phyloP scores from a whole-genome alignment of 495 filamentous ascomycete species.

The Daldinia bambusicola region DNA sequence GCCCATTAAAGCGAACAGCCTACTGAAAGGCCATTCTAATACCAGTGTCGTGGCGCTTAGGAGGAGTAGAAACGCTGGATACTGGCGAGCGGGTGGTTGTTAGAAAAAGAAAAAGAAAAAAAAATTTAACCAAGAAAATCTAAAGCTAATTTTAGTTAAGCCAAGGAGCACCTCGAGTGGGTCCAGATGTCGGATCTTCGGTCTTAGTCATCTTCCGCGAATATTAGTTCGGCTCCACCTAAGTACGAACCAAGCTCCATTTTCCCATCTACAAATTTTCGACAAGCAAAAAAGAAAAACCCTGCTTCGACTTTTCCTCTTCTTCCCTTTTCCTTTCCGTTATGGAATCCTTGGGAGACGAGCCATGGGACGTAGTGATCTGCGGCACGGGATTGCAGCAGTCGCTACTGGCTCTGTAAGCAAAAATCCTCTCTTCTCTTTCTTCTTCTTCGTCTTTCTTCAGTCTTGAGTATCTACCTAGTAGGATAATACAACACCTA shows the following conservation, averaged over 20 bases:
- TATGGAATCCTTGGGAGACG: constrained; percentile 85
- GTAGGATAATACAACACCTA: background rate
- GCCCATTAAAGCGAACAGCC: constrained; percentile 64
- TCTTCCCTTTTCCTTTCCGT: constrained; percentile 39
- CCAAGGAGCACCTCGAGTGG: background rate
- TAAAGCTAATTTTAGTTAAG: constrained; percentile 6
- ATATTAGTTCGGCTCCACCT: constrained; percentile 28
- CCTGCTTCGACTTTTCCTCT: constrained; percentile 30
- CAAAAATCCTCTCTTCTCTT: constrained; percentile 20
- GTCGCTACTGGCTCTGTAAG: constrained; percentile 93
- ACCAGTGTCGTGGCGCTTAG: constrained; percentile 53
- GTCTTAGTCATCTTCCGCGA: constrained; percentile 16
- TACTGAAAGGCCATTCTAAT: constrained; percentile 76
- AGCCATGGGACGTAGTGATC: constrained; percentile 91
- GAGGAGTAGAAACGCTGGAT: constrained; percentile 49
- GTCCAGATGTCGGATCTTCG: constrained; percentile 15
- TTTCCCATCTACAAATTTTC: constrained; percentile 52
- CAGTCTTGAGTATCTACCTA: constrained; percentile 5
- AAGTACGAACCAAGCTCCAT: constrained; percentile 38
- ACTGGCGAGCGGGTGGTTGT: constrained; percentile 64
- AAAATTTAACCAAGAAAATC: constrained; percentile 32
- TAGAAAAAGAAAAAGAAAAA: constrained; percentile 45
- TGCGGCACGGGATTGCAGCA: constrained; percentile 88
- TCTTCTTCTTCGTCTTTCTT: constrained; percentile 2
- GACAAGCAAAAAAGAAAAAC: constrained; percentile 37